Evolutionary conservation across 2,329 filamentous ascomycete genomes (phyloP), one percentile per base, ranked within the genome.

Genomic region (Alternaria sp.): DNA sequence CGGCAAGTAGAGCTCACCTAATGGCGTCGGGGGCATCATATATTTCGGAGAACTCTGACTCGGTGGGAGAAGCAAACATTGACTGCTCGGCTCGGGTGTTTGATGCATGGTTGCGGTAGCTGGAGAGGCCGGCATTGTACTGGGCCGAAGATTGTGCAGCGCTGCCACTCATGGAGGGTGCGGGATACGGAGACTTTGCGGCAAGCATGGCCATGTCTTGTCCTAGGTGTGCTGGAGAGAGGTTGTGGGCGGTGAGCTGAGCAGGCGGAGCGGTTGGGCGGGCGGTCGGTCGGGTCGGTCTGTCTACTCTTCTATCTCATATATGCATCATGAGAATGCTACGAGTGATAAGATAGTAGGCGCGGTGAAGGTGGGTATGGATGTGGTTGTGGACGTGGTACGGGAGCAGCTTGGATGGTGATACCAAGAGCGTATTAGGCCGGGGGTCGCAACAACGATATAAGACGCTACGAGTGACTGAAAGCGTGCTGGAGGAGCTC

Each of bases 31-130:
- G 86, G 32, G 87, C 87, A 68, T 94, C 92, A 70, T 87, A 85
- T 42, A 79, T 80, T 67, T 96, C 93, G 24, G 92, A 95, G 79
- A 97, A 97, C 69, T 97, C 93, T 28, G 93, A 96, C 74, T 96
- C 92, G 66, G 93, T 97, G 44, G 94, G 93, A 75, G 92, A 96
- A 42, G 88, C 87, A 75, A 91, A 94, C 66, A 82, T 77, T 55
- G 78, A 78, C 61, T 90, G 86, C 60, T 83, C 76, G 26, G 77
- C 68, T 6, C 73, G 72, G 11, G 74, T 61, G 22, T 71, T 69
- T 14, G 76, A 65, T 36, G 69, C 63, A 52, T 78, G 77, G 51
- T 59, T 74, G 28, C 78, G 77, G 65, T 79, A 79, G 67, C 64
- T 72, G 56, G 72, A 69, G 46, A 73, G 63, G 66, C 59, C 73